Conservation (phyloP, 805 yeast species). For the Zygosaccharomyces lentus region DNA sequence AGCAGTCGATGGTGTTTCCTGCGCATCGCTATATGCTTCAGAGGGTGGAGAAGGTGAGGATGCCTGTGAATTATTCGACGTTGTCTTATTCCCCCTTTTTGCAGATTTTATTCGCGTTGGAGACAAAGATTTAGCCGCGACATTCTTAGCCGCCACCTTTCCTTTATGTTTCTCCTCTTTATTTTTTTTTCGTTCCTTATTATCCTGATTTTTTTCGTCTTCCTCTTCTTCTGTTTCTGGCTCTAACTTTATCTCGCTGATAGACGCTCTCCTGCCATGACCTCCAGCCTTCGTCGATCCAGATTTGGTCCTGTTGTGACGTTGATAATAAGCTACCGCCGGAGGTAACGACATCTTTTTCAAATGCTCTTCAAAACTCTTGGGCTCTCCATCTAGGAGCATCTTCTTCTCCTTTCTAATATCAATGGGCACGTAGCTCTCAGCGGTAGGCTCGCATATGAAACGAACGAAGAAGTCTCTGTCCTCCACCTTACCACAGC, state of each 20-base stretch:
- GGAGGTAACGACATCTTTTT: slow-evolving; percentile 23
- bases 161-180: slow-evolving; percentile 7
- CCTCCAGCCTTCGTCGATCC: background rate
- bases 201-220: slow-evolving; percentile 4
- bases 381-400: slow-evolving; percentile 23
- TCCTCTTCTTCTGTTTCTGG: slow-evolving; percentile 7
- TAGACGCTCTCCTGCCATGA: slow-evolving; percentile 1
- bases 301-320: background rate
- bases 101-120: background rate
- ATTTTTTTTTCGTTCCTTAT: slow-evolving; percentile 2
- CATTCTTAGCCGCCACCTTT: background rate
- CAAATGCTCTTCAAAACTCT: slow-evolving; percentile 25
- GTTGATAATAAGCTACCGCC: slow-evolving; percentile 2
- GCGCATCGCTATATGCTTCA: slow-evolving; percentile 13
- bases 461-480: slow-evolving; percentile 32
- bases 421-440: slow-evolving; percentile 21
- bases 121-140: background rate
- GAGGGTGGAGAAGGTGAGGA: slow-evolving; percentile 11
- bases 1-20: slow-evolving; percentile 4
- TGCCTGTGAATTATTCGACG: background rate
- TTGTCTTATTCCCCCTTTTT: background rate
- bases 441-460: slow-evolving; percentile 36
- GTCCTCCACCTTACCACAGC: slow-evolving; percentile 38
- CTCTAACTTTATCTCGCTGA: slow-evolving; percentile 10
- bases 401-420: slow-evolving; percentile 22